A percentile compares a stretch with the other conserved stretches of the same genome.
These are phyloP conservation scores for Lasiosphaeria ovina DNA, from an alignment of 495 filamentous ascomycete species.

Conservation along the genomic window DNA sequence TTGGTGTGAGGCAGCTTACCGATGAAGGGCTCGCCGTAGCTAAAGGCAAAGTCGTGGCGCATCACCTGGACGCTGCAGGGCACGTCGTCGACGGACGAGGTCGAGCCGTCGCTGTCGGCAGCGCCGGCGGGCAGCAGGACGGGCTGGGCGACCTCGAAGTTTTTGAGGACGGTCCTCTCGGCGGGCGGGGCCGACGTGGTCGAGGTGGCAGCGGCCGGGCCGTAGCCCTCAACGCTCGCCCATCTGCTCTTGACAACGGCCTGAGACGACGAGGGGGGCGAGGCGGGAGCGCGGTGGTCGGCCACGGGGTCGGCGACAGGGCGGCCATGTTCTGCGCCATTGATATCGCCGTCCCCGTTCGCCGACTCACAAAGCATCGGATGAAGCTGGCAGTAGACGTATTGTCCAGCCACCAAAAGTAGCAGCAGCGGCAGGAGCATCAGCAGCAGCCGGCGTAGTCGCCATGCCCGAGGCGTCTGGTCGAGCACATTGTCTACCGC, in stretches of 20 bases:
- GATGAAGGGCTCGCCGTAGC: slow-evolving; percentile 77
- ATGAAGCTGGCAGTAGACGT: too few relatives aligned
- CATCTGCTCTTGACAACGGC: slow-evolving; percentile 5
- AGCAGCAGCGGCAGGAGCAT: too few relatives aligned
- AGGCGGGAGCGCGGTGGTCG: background rate
- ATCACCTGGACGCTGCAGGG: slow-evolving; percentile 61
- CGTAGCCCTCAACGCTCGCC: background rate
- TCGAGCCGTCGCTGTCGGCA: slow-evolving; percentile 35
- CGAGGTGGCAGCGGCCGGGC: slow-evolving; percentile 2
- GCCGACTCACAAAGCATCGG: too few relatives aligned
- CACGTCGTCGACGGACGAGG: slow-evolving; percentile 15
- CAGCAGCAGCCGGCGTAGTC: too few relatives aligned
- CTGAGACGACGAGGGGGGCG: background rate
- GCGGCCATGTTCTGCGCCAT: background rate
- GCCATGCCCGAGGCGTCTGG: too few relatives aligned
- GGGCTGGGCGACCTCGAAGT: slow-evolving; percentile 70
- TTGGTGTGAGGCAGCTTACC: slow-evolving; percentile 45
- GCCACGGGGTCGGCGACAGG: background rate
- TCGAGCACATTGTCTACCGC: too few relatives aligned
- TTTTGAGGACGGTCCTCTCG: slow-evolving; percentile 46
- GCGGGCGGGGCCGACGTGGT: slow-evolving; percentile 20
- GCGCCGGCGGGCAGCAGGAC: slow-evolving; percentile 50
- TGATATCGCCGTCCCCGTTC: too few relatives aligned
- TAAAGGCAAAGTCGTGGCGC: slow-evolving; percentile 69
- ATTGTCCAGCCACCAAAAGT: too few relatives aligned